phyloP scores from a whole-genome alignment of 371 early-diverging fungal genomes.

The Saksenaea vasiformis region DNA sequence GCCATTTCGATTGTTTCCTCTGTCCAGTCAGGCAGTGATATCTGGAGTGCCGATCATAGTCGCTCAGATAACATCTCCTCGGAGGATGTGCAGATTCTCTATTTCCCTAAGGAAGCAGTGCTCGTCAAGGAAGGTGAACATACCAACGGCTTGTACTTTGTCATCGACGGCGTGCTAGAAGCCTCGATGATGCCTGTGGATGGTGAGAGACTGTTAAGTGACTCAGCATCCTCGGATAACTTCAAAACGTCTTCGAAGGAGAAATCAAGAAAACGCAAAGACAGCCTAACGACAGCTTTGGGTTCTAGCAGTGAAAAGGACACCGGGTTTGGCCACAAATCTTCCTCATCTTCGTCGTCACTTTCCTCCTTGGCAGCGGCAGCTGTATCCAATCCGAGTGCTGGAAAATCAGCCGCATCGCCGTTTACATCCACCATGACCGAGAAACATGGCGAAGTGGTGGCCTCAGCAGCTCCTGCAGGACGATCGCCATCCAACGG shows the following conservation, averaged over 20 bases:
- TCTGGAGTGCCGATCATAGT: constrained; percentile 10
- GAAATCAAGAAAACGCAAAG: constrained; percentile 1
- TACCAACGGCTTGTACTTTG: constrained; percentile 86
- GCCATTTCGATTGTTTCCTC: constrained; percentile 46
- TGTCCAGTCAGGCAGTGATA: constrained; percentile 38
- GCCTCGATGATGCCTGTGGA: constrained; percentile 64
- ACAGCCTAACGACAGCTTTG: background rate
- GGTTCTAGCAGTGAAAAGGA: background rate
- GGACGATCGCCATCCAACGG: constrained; percentile 23
- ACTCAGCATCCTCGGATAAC: background rate
- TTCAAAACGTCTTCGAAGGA: background rate
- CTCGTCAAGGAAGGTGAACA: constrained; percentile 86
- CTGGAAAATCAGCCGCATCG: constrained; percentile 1
- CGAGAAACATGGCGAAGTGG: constrained; percentile 21
- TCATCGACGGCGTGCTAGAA: constrained; percentile 88
- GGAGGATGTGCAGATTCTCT: constrained; percentile 70
- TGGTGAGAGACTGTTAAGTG: constrained; percentile 34
- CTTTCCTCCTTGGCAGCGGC: constrained; percentile 9
- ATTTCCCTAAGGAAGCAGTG: constrained; percentile 71
- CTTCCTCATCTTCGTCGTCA: constrained; percentile 7
- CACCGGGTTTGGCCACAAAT: constrained; percentile 7
- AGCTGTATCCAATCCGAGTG: constrained; percentile 8
- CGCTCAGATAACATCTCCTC: constrained; percentile 41
- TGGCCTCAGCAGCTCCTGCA: constrained; percentile 43
- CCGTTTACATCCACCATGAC: background rate